Base-by-base conservation (phyloP, 495 filamentous ascomycete genomes). In the Neurospora sublineolata region DNA sequence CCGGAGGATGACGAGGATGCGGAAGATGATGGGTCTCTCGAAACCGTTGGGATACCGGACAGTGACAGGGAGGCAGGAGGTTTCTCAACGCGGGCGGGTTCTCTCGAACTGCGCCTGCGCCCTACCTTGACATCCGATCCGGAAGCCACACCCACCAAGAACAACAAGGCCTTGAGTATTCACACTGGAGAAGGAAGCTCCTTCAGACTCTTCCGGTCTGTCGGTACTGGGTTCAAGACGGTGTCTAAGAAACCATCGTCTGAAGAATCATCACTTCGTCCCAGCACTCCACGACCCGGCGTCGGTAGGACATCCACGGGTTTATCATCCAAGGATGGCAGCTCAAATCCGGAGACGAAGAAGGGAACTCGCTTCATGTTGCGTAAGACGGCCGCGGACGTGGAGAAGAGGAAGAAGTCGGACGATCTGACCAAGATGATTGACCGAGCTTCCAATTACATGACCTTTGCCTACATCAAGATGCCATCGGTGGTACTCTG, bases 371-470 rank as follows among this genome's bases (percentile, higher is more conserved):
- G 84, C 68, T 86, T 86, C 72, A 78, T 69, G 18, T 79, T 85
- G 18, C 79, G 81, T 12, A 80, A 78, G 72, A 67, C 78, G 11
- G 77, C 69, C 46, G 74, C 74, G 12, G 79, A 81, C 6, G 78
- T 79, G 8, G 79, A 82, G 18, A 85, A 86, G 76, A 75, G 83
- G 37, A 84, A 83, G 46, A 85, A 87, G 7, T 92, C 91, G 0
- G 96, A 98, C 77, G 96, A 99, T 75, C 82, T 99, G n/a, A 93
- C 94, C 3, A 94, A 97, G 82, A 99, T 99, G 95, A 94, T 99
- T 79, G 89, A 90, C 68, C 89, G 95, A 38, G 95, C 95, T 8
- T 95, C 92, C 27, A 97, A 94, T 78, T 98, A 95, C 82, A 97
- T 97, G 93, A 97, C 94, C 0, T 87, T 99, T 36, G 91, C 94